Evolutionary conservation across 164 flowering plant genomes (phyloP).

Genomic region (Piper longum): DNA sequence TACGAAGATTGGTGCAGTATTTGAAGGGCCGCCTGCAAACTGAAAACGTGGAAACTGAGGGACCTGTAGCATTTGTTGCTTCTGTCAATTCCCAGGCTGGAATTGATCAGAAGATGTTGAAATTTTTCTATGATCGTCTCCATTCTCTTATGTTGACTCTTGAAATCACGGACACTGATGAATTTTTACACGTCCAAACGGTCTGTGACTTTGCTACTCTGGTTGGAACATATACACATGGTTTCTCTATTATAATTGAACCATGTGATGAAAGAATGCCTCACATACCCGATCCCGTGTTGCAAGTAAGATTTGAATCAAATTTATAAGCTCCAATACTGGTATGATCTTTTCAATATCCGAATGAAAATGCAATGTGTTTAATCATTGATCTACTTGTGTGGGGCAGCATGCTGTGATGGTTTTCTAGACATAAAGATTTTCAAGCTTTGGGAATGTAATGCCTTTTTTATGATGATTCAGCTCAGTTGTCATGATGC

Average conservation of each 20-base stretch:
- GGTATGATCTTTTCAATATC: too few relatives aligned
- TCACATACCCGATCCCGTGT: conserved; percentile 91
- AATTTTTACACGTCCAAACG: conserved; percentile 80
- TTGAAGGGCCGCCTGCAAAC: conserved; percentile 67
- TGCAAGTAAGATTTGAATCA: conserved; percentile 43
- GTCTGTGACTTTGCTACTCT: conserved; percentile 96
- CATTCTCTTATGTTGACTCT: conserved; percentile 91
- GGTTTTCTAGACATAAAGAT: too few relatives aligned
- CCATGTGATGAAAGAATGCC: conserved; percentile 99
- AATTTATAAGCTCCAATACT: neutral
- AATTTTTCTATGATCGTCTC: conserved; percentile 89
- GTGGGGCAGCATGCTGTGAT: neutral
- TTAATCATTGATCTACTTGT: too few relatives aligned
- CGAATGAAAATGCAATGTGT: too few relatives aligned
- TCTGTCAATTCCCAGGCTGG: conserved; percentile 63
- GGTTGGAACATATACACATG: conserved; percentile 83
- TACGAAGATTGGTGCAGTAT: conserved; percentile 89
- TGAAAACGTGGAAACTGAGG: conserved; percentile 91
- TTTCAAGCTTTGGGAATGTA: too few relatives aligned
- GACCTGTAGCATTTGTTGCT: conserved; percentile 77
- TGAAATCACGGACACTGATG: conserved; percentile 93
- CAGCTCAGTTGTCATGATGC: conserved; percentile 99
- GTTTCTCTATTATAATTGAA: conserved; percentile 94
- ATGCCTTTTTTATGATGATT: conserved; percentile 5
- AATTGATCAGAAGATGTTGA: conserved; percentile 89